A percentile compares a stretch with the other conserved stretches of the same genome.
Conservation (phyloP, 169 alveolate species). For the Besnoitia besnoiti region DNA sequence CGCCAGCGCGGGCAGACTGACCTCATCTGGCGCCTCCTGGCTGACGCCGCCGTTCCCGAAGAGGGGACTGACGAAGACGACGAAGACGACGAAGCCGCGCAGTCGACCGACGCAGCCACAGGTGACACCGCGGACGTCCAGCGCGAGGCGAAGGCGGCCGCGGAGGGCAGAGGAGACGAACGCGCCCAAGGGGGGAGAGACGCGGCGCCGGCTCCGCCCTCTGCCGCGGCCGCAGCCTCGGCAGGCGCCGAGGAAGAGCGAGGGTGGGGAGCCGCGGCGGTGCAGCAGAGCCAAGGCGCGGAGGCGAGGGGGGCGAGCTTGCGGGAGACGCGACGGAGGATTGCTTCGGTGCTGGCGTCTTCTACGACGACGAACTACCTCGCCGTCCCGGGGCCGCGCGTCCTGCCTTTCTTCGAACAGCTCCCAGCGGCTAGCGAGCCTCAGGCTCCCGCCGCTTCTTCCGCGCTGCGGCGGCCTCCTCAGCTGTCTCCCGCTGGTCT, state of each 20-base stretch:
- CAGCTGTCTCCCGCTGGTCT: too few species aligned
- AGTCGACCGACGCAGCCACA: too few species aligned
- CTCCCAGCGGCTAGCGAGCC: neutral
- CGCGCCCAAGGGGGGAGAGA: neutral
- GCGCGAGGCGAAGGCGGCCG: neutral
- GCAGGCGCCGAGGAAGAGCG: neutral
- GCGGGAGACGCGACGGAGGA: neutral
- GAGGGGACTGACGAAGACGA: neutral
- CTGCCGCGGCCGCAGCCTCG: too few species aligned
- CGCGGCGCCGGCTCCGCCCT: neutral
- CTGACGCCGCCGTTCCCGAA: neutral
- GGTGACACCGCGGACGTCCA: too few species aligned
- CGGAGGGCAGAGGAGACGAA: neutral
- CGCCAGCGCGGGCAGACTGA: too few species aligned
- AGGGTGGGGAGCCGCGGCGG: neutral
- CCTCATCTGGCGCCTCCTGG: neutral
- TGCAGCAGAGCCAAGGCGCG: too few species aligned
- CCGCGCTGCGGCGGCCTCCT: neutral
- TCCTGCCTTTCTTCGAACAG: neutral
- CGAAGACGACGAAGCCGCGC: neutral
- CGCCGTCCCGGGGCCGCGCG: neutral
- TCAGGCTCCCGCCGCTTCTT: neutral
- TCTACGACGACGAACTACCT: neutral
- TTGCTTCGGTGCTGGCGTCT: neutral
- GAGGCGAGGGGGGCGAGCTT: neutral